A percentile compares a stretch with the other conserved stretches of the same genome.
These are phyloP conservation scores for Calcarisporium arbuscula DNA, from an alignment of 2,329 filamentous ascomycete species.

Conservation along the genomic window DNA sequence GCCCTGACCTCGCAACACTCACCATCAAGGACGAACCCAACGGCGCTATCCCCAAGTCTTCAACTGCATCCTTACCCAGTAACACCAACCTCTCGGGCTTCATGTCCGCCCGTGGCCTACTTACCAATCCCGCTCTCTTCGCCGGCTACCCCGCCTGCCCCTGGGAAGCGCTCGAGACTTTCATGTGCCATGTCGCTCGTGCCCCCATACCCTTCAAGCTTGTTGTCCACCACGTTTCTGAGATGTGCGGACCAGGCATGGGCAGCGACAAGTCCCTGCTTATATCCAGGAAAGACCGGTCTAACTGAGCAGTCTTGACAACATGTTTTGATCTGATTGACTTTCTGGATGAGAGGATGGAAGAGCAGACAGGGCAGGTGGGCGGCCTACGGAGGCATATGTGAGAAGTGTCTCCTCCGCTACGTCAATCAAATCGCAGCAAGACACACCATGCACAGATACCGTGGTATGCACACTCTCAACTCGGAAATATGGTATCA, in stretches of 20 bases:
- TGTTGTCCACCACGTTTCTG: slow-evolving; percentile 57
- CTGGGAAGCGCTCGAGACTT: slow-evolving; percentile 56
- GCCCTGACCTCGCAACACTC: slow-evolving; percentile 25
- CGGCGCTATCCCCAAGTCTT: background rate
- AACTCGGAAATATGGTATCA: background rate
- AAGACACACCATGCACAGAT: too few relatives aligned
- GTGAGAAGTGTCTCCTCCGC: too few relatives aligned
- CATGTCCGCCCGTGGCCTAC: slow-evolving; percentile 64
- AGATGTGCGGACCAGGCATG: slow-evolving; percentile 59
- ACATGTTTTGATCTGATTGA: slow-evolving; percentile 55
- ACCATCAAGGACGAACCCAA: slow-evolving; percentile 16
- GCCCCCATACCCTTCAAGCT: slow-evolving; percentile 58
- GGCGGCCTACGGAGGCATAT: slow-evolving; percentile 26
- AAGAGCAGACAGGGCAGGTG: slow-evolving; percentile 24
- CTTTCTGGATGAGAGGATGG: slow-evolving; percentile 48
- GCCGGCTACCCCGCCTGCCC: slow-evolving; percentile 50
- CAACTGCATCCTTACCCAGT: slow-evolving; percentile 18
- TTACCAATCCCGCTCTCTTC: slow-evolving; percentile 63
- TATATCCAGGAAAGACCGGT: slow-evolving; percentile 50
- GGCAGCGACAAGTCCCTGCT: slow-evolving; percentile 45
- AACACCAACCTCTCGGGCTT: slow-evolving; percentile 52
- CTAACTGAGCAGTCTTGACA: slow-evolving; percentile 38
- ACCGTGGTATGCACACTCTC: too few relatives aligned
- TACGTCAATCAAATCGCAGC: too few relatives aligned
- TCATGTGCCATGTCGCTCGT: slow-evolving; percentile 51